Conservation (phyloP, 208 protist species). For the Crithidia mellificae region DNA sequence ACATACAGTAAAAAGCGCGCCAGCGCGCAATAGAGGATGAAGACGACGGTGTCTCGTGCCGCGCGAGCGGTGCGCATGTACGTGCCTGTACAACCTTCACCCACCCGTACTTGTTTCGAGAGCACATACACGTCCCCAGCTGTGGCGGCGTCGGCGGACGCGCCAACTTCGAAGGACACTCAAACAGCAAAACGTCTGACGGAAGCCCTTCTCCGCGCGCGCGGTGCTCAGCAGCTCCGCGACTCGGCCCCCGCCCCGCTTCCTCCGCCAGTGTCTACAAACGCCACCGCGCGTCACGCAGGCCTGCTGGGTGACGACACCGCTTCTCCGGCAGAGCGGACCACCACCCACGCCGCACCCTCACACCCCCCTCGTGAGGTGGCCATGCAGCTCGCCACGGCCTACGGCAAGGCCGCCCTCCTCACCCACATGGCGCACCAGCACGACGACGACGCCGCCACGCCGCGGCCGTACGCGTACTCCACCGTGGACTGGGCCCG, state of each 20-base stretch:
- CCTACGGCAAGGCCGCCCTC: slow-evolving; percentile 33
- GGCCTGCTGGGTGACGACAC: not conserved
- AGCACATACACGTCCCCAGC: no score
- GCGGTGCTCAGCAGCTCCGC: not conserved
- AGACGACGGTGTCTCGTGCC: slow-evolving; percentile 1
- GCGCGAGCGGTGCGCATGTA: slow-evolving; percentile 35
- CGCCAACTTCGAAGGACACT: not conserved
- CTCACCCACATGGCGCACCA: slow-evolving; percentile 40
- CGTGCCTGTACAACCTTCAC: slow-evolving; percentile 23
- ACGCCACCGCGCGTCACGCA: not conserved
- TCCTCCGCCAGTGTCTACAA: not conserved
- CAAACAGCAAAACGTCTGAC: slow-evolving; percentile 18
- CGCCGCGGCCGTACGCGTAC: slow-evolving; percentile 9
- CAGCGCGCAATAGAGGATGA: no score
- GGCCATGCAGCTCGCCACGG: slow-evolving; percentile 17
- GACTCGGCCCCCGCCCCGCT: not conserved
- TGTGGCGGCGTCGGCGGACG: not conserved
- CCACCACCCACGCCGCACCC: no score
- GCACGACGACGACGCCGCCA: slow-evolving; percentile 16
- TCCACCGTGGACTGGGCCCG: slow-evolving; percentile 20
- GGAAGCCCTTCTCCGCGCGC: slow-evolving; percentile 18
- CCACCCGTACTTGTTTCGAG: no score
- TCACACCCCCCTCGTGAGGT: no score
- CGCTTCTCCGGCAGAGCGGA: no score
- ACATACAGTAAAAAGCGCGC: no score